A percentile compares a stretch with the other conserved stretches of the same genome.
Conservation (phyloP, 768 basidiomycete genomes). For the Trametes cinnabarina region DNA sequence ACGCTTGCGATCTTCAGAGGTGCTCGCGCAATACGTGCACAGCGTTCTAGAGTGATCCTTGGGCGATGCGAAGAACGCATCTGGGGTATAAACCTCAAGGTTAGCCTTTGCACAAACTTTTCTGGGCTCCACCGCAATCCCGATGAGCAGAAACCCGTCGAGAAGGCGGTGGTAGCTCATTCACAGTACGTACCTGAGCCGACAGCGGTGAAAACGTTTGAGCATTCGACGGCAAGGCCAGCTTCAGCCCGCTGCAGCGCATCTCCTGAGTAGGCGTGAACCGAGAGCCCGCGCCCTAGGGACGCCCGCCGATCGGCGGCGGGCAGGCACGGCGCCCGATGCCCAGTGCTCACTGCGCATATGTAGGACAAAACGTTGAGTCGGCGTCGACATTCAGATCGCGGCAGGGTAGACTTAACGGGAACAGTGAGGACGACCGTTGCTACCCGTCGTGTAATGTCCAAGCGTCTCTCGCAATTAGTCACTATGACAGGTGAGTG, state of each 20-base stretch:
- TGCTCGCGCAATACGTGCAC: neutral
- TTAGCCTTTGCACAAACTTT: neutral
- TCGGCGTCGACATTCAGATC: neutral
- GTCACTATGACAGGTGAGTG: no score
- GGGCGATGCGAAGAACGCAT: neutral
- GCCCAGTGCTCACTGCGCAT: no score
- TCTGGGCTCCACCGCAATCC: neutral
- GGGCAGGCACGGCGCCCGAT: neutral
- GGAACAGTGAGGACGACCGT: no score
- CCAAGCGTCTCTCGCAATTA: no score
- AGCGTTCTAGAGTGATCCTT: neutral
- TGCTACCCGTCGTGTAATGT: no score
- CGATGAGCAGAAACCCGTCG: neutral
- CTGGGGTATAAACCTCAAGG: neutral
- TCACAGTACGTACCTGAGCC: neutral
- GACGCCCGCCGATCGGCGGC: neutral
- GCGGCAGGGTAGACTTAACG: neutral
- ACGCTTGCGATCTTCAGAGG: neutral
- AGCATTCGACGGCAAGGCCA: neutral
- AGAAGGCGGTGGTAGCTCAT: no score
- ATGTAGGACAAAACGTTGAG: no score
- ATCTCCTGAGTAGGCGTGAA: neutral
- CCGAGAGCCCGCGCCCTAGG: conserved; percentile 7
- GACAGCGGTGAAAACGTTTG: neutral
- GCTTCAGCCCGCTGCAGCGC: neutral